phyloP scores from a whole-genome alignment of 2,329 filamentous ascomycete species.

The Beauveria varroae region DNA sequence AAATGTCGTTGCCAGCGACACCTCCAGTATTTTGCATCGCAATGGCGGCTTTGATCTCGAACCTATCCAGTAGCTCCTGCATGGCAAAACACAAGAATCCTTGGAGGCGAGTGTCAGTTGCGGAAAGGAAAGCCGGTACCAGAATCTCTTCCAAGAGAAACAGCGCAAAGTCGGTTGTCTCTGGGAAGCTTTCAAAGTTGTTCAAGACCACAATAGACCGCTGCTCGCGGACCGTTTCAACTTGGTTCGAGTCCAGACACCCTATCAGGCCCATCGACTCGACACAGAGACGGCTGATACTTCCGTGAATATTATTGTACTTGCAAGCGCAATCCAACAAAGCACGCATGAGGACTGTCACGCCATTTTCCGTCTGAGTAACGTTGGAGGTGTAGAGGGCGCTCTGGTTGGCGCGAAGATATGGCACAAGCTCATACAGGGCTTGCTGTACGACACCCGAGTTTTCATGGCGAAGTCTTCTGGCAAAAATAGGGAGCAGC shows the following conservation, averaged over 20 bases:
- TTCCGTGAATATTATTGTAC: slow-evolving; percentile 60
- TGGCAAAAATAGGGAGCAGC: slow-evolving; percentile 62
- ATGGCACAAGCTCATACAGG: slow-evolving; percentile 66
- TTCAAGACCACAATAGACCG: slow-evolving; percentile 78
- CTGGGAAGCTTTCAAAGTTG: slow-evolving; percentile 72
- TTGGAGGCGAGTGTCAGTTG: slow-evolving; percentile 79
- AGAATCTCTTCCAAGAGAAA: slow-evolving; percentile 81
- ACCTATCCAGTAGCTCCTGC: slow-evolving; percentile 79
- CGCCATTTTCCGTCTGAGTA: slow-evolving; percentile 70
- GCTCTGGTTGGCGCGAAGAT: slow-evolving; percentile 64
- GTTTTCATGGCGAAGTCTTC: slow-evolving; percentile 75
- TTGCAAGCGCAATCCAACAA: slow-evolving; percentile 80
- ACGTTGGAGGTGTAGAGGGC: slow-evolving; percentile 73
- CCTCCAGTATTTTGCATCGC: slow-evolving; percentile 31
- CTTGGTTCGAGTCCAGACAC: slow-evolving; percentile 82
- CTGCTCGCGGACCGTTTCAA: slow-evolving; percentile 72
- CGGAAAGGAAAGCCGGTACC: slow-evolving; percentile 85
- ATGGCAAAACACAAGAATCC: slow-evolving; percentile 91
- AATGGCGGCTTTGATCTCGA: slow-evolving; percentile 58
- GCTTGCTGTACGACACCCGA: slow-evolving; percentile 77
- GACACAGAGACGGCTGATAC: slow-evolving; percentile 67
- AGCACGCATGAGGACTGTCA: slow-evolving; percentile 64
- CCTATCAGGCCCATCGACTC: slow-evolving; percentile 83
- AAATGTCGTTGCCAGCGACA: slow-evolving; percentile 49
- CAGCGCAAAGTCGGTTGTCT: slow-evolving; percentile 79